A percentile compares a stretch with the other conserved stretches of the same genome.
Evolutionary conservation across 805 yeast genomes (phyloP).

Genomic region (Teunomyces tritomae): DNA sequence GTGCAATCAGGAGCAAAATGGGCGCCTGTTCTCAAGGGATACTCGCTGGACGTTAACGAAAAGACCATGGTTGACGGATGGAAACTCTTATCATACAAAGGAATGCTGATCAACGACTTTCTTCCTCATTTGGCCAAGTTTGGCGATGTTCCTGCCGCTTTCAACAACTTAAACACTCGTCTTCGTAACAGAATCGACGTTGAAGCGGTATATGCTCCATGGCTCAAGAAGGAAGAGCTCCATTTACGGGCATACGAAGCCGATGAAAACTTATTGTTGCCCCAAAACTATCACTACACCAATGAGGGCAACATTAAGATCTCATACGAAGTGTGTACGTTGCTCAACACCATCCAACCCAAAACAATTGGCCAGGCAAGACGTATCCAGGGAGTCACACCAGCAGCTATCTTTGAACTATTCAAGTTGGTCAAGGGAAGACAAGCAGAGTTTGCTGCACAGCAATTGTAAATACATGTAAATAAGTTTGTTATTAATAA

Average conservation of each 20-base stretch:
- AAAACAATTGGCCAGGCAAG: slow-evolving; percentile 93
- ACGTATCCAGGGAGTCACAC: slow-evolving; percentile 91
- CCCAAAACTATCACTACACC: slow-evolving; percentile 61
- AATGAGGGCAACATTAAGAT: slow-evolving; percentile 48
- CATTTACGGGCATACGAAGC: slow-evolving; percentile 75
- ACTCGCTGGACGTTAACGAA: slow-evolving; percentile 48
- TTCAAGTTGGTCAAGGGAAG: slow-evolving; percentile 49
- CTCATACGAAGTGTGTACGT: slow-evolving; percentile 70
- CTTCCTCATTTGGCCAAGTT: slow-evolving; percentile 26
- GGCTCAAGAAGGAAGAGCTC: slow-evolving; percentile 67
- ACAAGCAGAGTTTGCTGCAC: slow-evolving; percentile 20
- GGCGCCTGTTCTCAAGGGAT: slow-evolving; percentile 48
- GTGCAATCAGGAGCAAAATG: slow-evolving; percentile 59
- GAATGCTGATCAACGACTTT: slow-evolving; percentile 28
- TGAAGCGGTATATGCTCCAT: slow-evolving; percentile 82
- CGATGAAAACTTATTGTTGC: slow-evolving; percentile 77
- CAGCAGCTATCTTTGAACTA: slow-evolving; percentile 84
- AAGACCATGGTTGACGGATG: slow-evolving; percentile 51
- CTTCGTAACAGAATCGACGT: slow-evolving; percentile 62
- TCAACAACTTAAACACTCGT: slow-evolving; percentile 30
- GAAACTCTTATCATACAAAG: slow-evolving; percentile 63
- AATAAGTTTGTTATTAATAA: no score
- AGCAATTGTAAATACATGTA: slow-evolving; percentile 17
- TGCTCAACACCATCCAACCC: slow-evolving; percentile 76
- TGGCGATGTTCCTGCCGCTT: slow-evolving; percentile 23